Evolutionary conservation across 106 monocot genomes (phyloP).

Genomic region (Gastrodia elata): DNA sequence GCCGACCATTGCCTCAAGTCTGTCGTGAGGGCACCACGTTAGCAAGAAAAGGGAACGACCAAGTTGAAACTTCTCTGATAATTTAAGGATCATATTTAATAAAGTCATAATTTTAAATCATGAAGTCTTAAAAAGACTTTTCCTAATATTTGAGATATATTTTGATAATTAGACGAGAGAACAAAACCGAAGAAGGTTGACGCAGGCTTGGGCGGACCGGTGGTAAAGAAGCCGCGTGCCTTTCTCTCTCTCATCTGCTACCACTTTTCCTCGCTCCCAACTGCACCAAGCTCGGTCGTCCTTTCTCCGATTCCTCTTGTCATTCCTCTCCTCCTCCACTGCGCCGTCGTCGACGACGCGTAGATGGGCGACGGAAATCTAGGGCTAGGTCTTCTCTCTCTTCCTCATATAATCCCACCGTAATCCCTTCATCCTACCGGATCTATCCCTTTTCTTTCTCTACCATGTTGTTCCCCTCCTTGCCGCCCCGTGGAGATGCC

Average conservation of each 20-base stretch:
- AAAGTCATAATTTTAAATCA: no score
- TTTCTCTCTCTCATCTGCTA: background rate
- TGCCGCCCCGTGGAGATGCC: slow-evolving; percentile 4
- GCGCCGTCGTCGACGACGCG: background rate
- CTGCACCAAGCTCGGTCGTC: slow-evolving; percentile 6
- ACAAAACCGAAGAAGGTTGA: background rate
- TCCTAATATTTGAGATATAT: no score
- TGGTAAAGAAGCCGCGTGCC: background rate
- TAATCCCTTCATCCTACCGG: background rate
- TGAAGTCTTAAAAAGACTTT: no score
- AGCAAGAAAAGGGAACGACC: no score
- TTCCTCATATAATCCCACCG: no score
- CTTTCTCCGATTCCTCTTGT: no score
- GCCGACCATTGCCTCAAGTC: no score
- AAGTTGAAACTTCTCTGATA: no score
- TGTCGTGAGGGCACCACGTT: no score
- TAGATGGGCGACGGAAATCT: slow-evolving; percentile 2
- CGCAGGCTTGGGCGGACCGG: background rate
- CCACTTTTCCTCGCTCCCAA: background rate
- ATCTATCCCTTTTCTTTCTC: background rate
- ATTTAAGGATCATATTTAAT: no score
- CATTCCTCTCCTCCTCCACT: background rate
- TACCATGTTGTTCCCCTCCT: slow-evolving; percentile 15
- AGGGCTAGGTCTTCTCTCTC: slow-evolving; percentile 4
- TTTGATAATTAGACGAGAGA: no score